These are phyloP conservation scores for Pythium rishiriense DNA, from an alignment of 352 stramenopile genomes.

Conservation along the genomic window DNA sequence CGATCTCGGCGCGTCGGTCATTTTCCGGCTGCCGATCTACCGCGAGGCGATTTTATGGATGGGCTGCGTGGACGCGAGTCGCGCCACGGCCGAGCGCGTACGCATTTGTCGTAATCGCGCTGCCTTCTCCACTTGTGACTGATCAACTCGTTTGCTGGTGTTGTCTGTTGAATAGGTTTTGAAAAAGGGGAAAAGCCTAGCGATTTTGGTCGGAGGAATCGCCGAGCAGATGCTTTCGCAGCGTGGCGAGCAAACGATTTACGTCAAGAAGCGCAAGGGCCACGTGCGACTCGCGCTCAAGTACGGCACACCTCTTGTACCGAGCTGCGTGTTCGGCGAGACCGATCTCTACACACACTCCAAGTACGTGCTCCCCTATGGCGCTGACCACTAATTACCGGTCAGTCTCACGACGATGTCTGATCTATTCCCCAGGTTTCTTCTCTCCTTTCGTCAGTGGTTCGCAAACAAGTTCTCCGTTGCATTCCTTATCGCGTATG, in stretches of 20 bases:
- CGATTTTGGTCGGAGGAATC: constrained; percentile 80
- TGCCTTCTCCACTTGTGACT: no score
- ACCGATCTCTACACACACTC: constrained; percentile 84
- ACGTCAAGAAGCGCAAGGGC: constrained; percentile 80
- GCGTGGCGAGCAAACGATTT: constrained; percentile 69
- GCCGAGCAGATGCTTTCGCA: constrained; percentile 83
- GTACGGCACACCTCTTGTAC: constrained; percentile 74
- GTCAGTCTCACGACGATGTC: no score
- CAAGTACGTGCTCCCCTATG: constrained; percentile 29
- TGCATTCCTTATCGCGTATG: constrained; percentile 62
- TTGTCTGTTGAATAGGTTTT: constrained; percentile 23
- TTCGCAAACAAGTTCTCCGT: constrained; percentile 67
- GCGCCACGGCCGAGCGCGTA: constrained; percentile 50
- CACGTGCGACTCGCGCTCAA: constrained; percentile 77
- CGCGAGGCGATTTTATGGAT: constrained; percentile 77
- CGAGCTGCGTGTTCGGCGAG: constrained; percentile 77
- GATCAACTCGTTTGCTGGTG: no score
- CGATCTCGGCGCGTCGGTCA: constrained; percentile 73
- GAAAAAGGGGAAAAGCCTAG: constrained; percentile 66
- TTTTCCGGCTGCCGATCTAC: constrained; percentile 76
- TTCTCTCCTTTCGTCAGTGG: constrained; percentile 68
- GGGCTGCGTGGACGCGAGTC: constrained; percentile 77
- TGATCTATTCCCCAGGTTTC: no score
- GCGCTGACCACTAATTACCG: no score
- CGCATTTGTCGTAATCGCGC: no score